Percentiles rank a stretch among this genome's conserved stretches.
Evolutionary conservation across 495 filamentous ascomycete species (phyloP).

Genomic region (Penicillium antarcticum): DNA sequence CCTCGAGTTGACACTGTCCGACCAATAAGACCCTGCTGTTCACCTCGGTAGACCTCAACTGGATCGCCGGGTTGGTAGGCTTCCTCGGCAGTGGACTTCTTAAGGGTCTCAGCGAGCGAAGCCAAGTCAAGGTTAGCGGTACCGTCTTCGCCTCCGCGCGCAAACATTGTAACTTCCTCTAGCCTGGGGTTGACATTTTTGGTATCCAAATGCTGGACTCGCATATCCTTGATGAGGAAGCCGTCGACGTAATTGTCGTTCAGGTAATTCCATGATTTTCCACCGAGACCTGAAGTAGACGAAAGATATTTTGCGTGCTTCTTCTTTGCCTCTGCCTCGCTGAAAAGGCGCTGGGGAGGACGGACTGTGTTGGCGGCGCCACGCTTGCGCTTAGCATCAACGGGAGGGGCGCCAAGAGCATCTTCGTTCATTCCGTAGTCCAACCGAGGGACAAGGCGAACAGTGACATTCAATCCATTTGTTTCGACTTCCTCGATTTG

Average conservation of each 20-base stretch:
- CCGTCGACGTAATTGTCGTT: slow-evolving; percentile 89
- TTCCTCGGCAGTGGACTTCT: slow-evolving; percentile 69
- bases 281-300: slow-evolving; percentile 49
- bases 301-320: slow-evolving; percentile 71
- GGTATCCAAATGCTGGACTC: slow-evolving; percentile 75
- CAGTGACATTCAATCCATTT: slow-evolving; percentile 83
- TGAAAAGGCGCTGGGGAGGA: slow-evolving; percentile 92
- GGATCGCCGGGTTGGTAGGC: slow-evolving; percentile 88
- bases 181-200: slow-evolving; percentile 89
- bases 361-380: slow-evolving; percentile 52
- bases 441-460: slow-evolving; percentile 83
- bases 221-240: slow-evolving; percentile 91
- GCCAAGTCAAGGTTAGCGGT: slow-evolving; percentile 90
- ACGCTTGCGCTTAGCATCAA: slow-evolving; percentile 73
- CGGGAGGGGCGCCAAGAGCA: slow-evolving; percentile 46
- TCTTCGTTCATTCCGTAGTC: slow-evolving; percentile 92
- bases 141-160: slow-evolving; percentile 83
- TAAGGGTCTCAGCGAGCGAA: slow-evolving; percentile 81
- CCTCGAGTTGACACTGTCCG: slow-evolving; percentile 81
- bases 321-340: slow-evolving; percentile 88
- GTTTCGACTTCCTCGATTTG: slow-evolving; percentile 91
- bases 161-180: slow-evolving; percentile 93
- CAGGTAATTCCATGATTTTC: slow-evolving; percentile 77
- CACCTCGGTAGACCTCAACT: slow-evolving; percentile 93
- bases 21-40: slow-evolving; percentile 88